Evolutionary conservation across 2,329 filamentous ascomycete genomes (phyloP).

Genomic region (Ophiostoma australiae): DNA sequence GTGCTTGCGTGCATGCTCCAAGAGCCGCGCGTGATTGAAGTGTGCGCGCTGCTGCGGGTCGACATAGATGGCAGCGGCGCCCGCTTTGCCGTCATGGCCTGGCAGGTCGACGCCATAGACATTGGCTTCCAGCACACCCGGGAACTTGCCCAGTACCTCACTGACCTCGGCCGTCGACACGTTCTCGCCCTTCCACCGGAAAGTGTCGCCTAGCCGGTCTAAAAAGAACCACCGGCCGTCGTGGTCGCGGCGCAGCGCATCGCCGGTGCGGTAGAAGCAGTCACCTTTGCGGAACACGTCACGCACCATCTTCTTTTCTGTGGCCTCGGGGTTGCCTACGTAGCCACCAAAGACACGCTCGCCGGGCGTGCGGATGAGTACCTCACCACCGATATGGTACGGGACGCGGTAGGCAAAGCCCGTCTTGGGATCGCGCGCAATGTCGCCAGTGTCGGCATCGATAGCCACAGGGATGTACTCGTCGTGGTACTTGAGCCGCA

Average conservation of each 20-base stretch:
- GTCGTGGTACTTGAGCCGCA: conserved; percentile 49
- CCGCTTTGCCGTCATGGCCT: conserved; percentile 76
- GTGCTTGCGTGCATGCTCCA: conserved; percentile 53
- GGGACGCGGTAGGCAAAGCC: conserved; percentile 60
- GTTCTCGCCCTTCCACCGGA: conserved; percentile 78
- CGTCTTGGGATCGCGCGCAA: conserved; percentile 60
- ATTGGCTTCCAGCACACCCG: conserved; percentile 68
- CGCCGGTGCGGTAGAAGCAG: conserved; percentile 63
- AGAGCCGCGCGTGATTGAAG: conserved; percentile 58
- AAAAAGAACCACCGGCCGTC: conserved; percentile 67
- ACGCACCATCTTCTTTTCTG: conserved; percentile 58
- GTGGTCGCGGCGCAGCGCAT: conserved; percentile 55
- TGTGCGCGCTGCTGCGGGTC: conserved; percentile 25
- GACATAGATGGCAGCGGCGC: conserved; percentile 50
- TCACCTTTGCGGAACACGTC: conserved; percentile 65
- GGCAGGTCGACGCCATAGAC: conserved; percentile 80
- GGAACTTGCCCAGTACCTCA: conserved; percentile 63
- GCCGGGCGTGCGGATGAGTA: conserved; percentile 58
- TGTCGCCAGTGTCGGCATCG: conserved; percentile 62
- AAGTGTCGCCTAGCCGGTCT: conserved; percentile 66
- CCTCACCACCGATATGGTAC: conserved; percentile 69
- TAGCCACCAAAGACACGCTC: conserved; percentile 63
- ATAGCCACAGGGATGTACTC: conserved; percentile 62
- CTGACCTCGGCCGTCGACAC: conserved; percentile 77
- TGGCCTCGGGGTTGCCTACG: conserved; percentile 62